Percentiles rank a stretch among this genome's conserved stretches.
phyloP scores from a whole-genome alignment of 371 early-diverging fungal genomes.

The Mortierella sp. region DNA sequence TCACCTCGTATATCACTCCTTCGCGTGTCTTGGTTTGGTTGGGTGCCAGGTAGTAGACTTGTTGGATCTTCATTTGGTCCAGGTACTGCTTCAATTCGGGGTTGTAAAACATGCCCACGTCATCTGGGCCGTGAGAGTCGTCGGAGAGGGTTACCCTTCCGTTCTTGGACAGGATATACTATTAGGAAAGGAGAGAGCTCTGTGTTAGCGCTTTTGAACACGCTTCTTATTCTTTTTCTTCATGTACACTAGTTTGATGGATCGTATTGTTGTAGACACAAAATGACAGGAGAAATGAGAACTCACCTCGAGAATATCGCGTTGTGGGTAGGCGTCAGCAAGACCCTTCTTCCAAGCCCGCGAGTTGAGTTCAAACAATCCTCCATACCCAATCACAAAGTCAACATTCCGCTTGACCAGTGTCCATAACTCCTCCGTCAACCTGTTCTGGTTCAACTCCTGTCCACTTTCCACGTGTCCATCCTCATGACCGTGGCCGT shows the following conservation, averaged over 20 bases:
- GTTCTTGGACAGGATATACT: constrained; percentile 74
- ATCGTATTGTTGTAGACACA: neutral
- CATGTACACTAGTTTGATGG: neutral
- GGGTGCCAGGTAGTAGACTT: constrained; percentile 40
- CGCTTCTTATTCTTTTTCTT: neutral
- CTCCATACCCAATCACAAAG: constrained; percentile 82
- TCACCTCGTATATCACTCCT: neutral
- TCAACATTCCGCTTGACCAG: constrained; percentile 88
- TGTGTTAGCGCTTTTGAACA: neutral
- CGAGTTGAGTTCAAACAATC: constrained; percentile 94
- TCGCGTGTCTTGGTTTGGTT: neutral
- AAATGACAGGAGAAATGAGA: neutral
- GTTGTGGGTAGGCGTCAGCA: constrained; percentile 87
- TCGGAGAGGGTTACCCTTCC: constrained; percentile 91
- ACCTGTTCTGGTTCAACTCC: neutral
- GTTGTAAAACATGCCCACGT: constrained; percentile 87
- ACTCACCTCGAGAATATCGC: constrained; percentile 81
- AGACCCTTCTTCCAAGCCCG: constrained; percentile 93
- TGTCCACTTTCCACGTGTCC: constrained; percentile 2
- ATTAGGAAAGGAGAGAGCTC: neutral
- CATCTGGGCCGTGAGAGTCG: constrained; percentile 92
- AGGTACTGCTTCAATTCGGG: constrained; percentile 49
- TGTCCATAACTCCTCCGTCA: constrained; percentile 64
- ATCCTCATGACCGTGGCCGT: constrained; percentile 18
- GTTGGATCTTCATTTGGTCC: constrained; percentile 37